Conservation (phyloP, 805 yeast species). For the Saccharomycopsis vini region DNA sequence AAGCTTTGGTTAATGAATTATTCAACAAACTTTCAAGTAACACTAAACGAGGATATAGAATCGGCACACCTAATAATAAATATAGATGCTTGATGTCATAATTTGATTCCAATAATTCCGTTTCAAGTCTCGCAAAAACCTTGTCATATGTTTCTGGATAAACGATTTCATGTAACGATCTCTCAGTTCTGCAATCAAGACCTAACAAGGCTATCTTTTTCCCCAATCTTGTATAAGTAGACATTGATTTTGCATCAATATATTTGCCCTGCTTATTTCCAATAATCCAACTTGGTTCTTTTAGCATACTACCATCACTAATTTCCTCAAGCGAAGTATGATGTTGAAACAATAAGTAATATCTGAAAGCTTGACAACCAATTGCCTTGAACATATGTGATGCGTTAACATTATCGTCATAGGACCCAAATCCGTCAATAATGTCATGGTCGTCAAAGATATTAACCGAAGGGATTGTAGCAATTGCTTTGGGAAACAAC, state of each 20-base stretch:
- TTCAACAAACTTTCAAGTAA: conserved; percentile 75
- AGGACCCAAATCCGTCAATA: conserved; percentile 93
- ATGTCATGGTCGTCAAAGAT: conserved; percentile 93
- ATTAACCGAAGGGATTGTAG: conserved; percentile 79
- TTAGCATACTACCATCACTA: conserved; percentile 29
- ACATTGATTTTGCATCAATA: conserved; percentile 56
- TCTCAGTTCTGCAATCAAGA: conserved; percentile 88
- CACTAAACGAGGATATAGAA: conserved; percentile 87
- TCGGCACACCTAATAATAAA: conserved; percentile 88
- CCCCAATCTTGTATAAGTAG: conserved; percentile 68
- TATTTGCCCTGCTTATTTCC: conserved; percentile 48
- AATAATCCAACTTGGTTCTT: conserved; percentile 52
- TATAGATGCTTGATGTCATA: conserved; percentile 64
- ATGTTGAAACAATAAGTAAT: conserved; percentile 88
- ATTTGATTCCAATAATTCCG: conserved; percentile 27
- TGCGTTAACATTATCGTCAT: conserved; percentile 59
- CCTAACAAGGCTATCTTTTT: conserved; percentile 63
- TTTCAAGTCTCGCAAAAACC: conserved; percentile 50
- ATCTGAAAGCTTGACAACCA: conserved; percentile 73
- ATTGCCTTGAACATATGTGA: conserved; percentile 58
- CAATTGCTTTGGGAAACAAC: conserved; percentile 64
- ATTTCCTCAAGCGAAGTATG: conserved; percentile 46
- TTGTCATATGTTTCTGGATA: conserved; percentile 44
- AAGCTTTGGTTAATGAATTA: conserved; percentile 22
- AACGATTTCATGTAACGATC: conserved; percentile 53